Evolutionary conservation across 768 basidiomycete genomes (phyloP), one percentile per base, ranked within the genome.

Genomic region (Boletus edulis): DNA sequence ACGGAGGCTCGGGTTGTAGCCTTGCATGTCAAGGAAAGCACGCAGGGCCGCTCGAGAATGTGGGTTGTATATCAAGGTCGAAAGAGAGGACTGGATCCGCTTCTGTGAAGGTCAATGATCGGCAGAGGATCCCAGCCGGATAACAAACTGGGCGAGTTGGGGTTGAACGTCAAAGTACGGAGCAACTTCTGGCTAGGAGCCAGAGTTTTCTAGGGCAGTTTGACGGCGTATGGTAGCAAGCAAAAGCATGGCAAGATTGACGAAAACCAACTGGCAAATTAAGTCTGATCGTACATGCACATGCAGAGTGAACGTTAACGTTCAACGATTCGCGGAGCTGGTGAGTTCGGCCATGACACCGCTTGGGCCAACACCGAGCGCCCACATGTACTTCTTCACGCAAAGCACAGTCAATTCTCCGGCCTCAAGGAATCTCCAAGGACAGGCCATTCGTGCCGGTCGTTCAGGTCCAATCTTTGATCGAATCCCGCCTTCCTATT

Each of bases 361-460:
- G 71, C 59, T 58, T 72, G 62, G 51, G 20, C 52, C 60, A 67
- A 67, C 65, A 65, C 69, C 62, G 73, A 66, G 62, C 68, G 65
- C 70, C 64, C 61, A 62, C 54, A 56, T 54, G 50, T 73, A 73
- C 51, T 46, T 52, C 60, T 58, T 55, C 53, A 67, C 56, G 52
- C 58, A 66, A 56, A 52, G 49, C 56, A 62, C 59, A 59, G 44
- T 52, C 56, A 62, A 67, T 68, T 72, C 74, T 67, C 71, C 69
- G 66, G 67, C 75, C 69, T 78, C 75, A 73, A 79, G 75, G 72
- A 75, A 69, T 73, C 75, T 72, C 73, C 74, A 72, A 73, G 69
- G 72, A 75, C 73, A 73, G 66, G 52, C 42, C 42, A 57, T 52
- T 27, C 41, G 35, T 46, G 22, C 52, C 45, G 46, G 63, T 51